A percentile compares a stretch with the other conserved stretches of the same genome.
Evolutionary conservation across 1,284 basidiomycete genomes (phyloP).

Genomic region (Leccinum laetum): DNA sequence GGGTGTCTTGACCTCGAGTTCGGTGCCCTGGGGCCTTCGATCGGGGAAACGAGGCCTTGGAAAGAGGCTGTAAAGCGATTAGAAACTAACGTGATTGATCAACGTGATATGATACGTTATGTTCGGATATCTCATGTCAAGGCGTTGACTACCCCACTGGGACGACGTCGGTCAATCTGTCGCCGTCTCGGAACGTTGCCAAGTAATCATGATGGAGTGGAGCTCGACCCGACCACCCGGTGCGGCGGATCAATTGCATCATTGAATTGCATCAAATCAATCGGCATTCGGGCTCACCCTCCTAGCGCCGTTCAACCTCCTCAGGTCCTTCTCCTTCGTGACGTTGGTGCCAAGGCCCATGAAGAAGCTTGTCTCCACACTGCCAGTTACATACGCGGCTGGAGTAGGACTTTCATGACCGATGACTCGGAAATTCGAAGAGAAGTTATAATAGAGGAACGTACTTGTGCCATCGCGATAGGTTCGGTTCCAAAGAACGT

Average conservation of each 20-base stretch:
- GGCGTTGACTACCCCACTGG: background rate
- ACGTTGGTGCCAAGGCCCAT: background rate
- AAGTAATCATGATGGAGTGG: background rate
- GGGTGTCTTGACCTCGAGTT: background rate
- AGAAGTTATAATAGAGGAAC: background rate
- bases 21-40: background rate
- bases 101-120: background rate
- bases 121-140: background rate
- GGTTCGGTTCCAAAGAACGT: too few species aligned
- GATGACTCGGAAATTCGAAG: background rate
- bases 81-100: background rate
- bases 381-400: background rate
- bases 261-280: background rate
- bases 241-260: background rate
- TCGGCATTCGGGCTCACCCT: background rate
- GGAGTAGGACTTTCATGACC: background rate
- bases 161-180: background rate
- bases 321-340: background rate
- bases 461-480: too few species aligned
- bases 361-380: background rate
- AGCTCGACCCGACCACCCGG: background rate
- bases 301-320: background rate
- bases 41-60: background rate
- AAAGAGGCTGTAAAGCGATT: background rate
- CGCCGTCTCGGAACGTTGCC: background rate